Percentiles rank a stretch among this genome's conserved stretches.
phyloP scores from a whole-genome alignment of 805 yeast genomes.

The Ogataea pini region DNA sequence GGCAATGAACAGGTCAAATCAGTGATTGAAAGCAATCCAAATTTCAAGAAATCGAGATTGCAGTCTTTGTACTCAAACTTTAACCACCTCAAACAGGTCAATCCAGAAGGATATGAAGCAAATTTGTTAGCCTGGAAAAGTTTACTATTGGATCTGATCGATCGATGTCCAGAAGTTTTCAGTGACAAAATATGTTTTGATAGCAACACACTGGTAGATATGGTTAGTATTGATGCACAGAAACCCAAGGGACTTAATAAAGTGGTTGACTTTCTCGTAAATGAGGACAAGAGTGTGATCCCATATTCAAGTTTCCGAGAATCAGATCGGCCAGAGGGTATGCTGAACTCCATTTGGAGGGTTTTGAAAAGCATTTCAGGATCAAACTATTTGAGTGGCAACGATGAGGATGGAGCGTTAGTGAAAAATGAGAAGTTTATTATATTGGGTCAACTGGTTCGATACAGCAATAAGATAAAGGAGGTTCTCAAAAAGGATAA shows the following conservation, averaged over 20 bases:
- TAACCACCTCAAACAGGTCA: slow-evolving; percentile 41
- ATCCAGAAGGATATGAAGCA: slow-evolving; percentile 52
- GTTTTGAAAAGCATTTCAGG: background rate
- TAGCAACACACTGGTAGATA: slow-evolving; percentile 17
- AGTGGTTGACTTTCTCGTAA: slow-evolving; percentile 27
- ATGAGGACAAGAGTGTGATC: slow-evolving; percentile 23
- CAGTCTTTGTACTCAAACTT: slow-evolving; percentile 52
- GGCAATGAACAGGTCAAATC: background rate
- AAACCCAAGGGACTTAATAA: slow-evolving; percentile 29
- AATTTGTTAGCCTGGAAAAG: slow-evolving; percentile 48
- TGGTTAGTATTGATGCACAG: slow-evolving; percentile 18
- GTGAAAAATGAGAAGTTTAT: slow-evolving; percentile 23
- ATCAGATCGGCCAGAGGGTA: slow-evolving; percentile 9
- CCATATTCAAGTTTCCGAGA: slow-evolving; percentile 24
- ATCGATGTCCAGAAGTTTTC: slow-evolving; percentile 26
- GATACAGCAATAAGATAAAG: slow-evolving; percentile 14
- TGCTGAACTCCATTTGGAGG: slow-evolving; percentile 16
- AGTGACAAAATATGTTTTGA: slow-evolving; percentile 28
- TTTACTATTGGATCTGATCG: slow-evolving; percentile 34
- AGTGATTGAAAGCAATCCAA: slow-evolving; percentile 22
- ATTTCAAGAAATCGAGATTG: slow-evolving; percentile 42
- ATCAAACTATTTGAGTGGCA: slow-evolving; percentile 9
- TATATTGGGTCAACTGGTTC: slow-evolving; percentile 17
- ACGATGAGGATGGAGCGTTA: slow-evolving; percentile 21
- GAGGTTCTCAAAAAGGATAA: slow-evolving; percentile 3